These are phyloP conservation scores for Fragilariopsis cylindrus DNA, from an alignment of 108 stramenopile genomes.

Conservation along the genomic window DNA sequence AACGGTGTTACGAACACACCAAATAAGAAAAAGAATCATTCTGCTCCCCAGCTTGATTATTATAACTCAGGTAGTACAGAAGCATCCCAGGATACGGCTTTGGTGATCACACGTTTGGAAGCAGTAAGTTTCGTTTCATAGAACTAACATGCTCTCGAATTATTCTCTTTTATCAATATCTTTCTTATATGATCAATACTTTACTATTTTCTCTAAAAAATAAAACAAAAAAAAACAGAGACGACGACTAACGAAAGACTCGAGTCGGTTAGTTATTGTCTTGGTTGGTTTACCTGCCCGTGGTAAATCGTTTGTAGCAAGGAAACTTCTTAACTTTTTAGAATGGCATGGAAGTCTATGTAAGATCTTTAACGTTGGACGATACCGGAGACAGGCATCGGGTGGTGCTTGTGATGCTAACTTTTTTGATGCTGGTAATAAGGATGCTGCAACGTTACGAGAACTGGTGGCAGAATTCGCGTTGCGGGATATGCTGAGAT, in stretches of 20 bases:
- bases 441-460: constrained; percentile 59
- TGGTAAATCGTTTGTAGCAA: constrained; percentile 90
- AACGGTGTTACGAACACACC: not conserved
- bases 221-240: constrained; percentile 32
- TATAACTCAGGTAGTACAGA: constrained; percentile 72
- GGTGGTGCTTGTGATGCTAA: constrained; percentile 72
- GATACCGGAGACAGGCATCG: constrained; percentile 75
- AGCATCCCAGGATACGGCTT: constrained; percentile 55
- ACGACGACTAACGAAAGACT: constrained; percentile 65
- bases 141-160: not conserved
- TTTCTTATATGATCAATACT: constrained; percentile 10
- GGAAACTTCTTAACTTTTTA: constrained; percentile 80
- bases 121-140: constrained; percentile 52
- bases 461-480: constrained; percentile 72
- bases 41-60: constrained; percentile 25
- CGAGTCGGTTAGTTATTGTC: constrained; percentile 72
- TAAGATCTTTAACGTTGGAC: constrained; percentile 90
- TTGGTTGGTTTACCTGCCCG: constrained; percentile 88
- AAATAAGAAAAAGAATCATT: not conserved
- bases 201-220: not conserved
- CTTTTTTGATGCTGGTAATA: constrained; percentile 81
- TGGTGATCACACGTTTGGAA: constrained; percentile 71
- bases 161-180: constrained; percentile 12
- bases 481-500: constrained; percentile 74
- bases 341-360: constrained; percentile 78